Conservation (phyloP, 73 alveolate genomes). For the Stentor roeselii region DNA sequence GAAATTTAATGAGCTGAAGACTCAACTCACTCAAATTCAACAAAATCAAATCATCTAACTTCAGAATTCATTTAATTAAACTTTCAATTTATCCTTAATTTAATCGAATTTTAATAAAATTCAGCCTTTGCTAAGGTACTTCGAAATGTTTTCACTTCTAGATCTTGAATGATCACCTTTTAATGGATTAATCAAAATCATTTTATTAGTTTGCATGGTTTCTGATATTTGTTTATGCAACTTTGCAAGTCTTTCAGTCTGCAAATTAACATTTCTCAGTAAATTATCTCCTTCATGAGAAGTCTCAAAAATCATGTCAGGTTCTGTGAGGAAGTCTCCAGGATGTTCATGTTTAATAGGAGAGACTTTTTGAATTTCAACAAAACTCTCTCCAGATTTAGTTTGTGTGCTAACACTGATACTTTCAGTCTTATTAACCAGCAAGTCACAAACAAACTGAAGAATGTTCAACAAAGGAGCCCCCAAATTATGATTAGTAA, state of each 20-base stretch:
- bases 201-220: not conserved
- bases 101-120: too few relatives aligned
- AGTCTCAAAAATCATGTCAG: not conserved
- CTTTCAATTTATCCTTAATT: too few relatives aligned
- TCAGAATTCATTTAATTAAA: too few relatives aligned
- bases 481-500: not conserved
- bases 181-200: not conserved
- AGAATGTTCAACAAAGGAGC: not conserved
- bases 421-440: not conserved
- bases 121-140: too few relatives aligned
- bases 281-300: not conserved
- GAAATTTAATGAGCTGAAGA: too few relatives aligned
- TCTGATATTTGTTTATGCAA: not conserved
- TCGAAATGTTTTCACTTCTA: constrained; percentile 2
- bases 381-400: not conserved
- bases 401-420: not conserved
- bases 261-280: not conserved
- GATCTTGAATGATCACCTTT: not conserved
- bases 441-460: not conserved
- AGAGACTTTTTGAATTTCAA: not conserved
- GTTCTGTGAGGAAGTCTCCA: not conserved
- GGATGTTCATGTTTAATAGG: not conserved
- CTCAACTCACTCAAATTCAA: too few relatives aligned
- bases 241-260: not conserved
- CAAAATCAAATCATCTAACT: too few relatives aligned